Conservation (phyloP, 345 rosid genomes). For the Citrus australasica region DNA sequence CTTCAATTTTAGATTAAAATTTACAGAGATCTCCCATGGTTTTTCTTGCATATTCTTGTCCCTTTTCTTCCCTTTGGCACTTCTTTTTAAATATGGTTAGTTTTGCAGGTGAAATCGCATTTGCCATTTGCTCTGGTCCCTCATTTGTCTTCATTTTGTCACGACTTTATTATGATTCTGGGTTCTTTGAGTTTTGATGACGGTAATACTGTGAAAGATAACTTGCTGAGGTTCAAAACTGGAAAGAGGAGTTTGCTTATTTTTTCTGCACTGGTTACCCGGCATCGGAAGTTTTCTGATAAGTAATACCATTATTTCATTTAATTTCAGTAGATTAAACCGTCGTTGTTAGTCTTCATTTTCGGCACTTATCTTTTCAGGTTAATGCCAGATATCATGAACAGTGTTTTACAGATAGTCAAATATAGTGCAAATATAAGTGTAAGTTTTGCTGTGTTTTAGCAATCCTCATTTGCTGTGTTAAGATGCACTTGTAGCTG, state of each 20-base stretch:
- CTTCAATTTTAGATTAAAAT: neutral
- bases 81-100: constrained; percentile 27
- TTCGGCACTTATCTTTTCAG: constrained; percentile 31
- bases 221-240: constrained; percentile 52
- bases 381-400: constrained; percentile 66
- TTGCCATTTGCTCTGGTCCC: constrained; percentile 75
- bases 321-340: neutral
- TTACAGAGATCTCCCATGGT: neutral
- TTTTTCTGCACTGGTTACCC: constrained; percentile 64
- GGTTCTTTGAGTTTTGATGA: constrained; percentile 56
- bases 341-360: neutral
- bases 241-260: constrained; percentile 79
- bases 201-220: constrained; percentile 36
- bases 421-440: constrained; percentile 49
- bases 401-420: constrained; percentile 57
- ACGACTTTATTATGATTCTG: constrained; percentile 53
- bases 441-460: constrained; percentile 37
- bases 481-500: constrained; percentile 5
- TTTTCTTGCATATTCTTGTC: constrained; percentile 18
- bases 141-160: constrained; percentile 51
- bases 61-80: constrained; percentile 11
- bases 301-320: constrained; percentile 40
- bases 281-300: constrained; percentile 80
- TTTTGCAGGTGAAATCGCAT: constrained; percentile 69
- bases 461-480: constrained; percentile 10